These are phyloP conservation scores for Fusarium marasasianum DNA, from an alignment of 2,329 filamentous ascomycete species.

Conservation along the genomic window DNA sequence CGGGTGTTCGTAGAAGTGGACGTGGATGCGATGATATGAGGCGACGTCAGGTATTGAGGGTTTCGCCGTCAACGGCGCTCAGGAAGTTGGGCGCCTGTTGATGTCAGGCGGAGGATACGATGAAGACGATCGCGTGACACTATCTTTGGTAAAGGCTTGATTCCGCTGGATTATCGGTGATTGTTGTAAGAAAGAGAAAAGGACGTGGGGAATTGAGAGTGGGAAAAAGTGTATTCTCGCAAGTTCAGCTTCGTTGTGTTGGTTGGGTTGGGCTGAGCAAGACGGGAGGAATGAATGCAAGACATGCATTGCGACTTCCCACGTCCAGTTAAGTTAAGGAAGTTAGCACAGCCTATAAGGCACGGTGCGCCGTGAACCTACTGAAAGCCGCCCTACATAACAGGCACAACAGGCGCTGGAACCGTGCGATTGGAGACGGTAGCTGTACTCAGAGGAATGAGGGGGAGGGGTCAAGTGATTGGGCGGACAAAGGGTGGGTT, in stretches of 20 bases:
- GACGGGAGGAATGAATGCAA: constrained; percentile 14
- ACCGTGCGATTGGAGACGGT: background rate
- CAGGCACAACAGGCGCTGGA: constrained; percentile 13
- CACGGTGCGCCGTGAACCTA: background rate
- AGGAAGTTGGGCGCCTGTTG: constrained; percentile 5
- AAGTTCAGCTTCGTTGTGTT: constrained; percentile 10
- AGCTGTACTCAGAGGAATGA: constrained; percentile 18
- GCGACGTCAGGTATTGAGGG: constrained; percentile 9
- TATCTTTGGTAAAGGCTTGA: background rate
- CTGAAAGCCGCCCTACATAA: constrained; percentile 3
- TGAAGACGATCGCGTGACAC: background rate
- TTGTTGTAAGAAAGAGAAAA: background rate
- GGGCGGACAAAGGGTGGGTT: constrained; percentile 19
- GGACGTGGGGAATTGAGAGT: background rate
- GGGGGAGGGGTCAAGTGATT: constrained; percentile 38
- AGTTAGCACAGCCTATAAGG: background rate
- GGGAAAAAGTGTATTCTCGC: constrained; percentile 15
- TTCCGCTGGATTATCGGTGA: background rate
- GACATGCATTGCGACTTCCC: constrained; percentile 20
- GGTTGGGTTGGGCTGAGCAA: background rate
- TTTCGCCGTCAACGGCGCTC: constrained; percentile 22
- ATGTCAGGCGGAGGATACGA: background rate
- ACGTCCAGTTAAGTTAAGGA: background rate
- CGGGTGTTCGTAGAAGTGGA: background rate
- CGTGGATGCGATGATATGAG: constrained; percentile 7